These are phyloP conservation scores for Podospora australis DNA, from an alignment of 495 filamentous ascomycete species.

Conservation along the genomic window DNA sequence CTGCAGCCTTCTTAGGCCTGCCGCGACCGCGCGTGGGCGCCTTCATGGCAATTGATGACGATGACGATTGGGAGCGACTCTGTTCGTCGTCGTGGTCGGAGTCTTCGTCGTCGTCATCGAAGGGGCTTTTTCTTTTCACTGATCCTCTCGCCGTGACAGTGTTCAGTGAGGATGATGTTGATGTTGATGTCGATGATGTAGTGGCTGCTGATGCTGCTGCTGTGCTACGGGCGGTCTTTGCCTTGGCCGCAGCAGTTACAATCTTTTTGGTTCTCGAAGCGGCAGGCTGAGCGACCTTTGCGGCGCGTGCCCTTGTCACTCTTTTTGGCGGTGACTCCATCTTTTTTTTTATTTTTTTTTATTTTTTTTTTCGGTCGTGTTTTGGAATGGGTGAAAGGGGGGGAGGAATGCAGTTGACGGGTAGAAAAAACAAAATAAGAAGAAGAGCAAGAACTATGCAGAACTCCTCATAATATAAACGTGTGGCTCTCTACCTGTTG, in stretches of 20 bases:
- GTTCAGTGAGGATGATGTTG: constrained; percentile 16
- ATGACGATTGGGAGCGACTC: constrained; percentile 23
- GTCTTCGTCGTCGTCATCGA: constrained; percentile 36
- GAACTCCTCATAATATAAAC: constrained; percentile 15
- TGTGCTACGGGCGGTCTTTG: constrained; percentile 30
- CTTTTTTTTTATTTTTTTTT: background rate
- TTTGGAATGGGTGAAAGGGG: no score
- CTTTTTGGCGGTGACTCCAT: constrained; percentile 52
- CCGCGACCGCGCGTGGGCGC: constrained; percentile 37
- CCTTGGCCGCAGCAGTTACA: constrained; percentile 32
- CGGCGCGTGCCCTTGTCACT: constrained; percentile 52
- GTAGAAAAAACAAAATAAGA: constrained; percentile 3
- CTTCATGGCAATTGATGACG: constrained; percentile 21
- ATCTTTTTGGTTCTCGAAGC: constrained; percentile 29
- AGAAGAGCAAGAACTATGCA: constrained; percentile 10
- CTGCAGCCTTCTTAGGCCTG: constrained; percentile 36
- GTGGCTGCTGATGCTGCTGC: constrained; percentile 15
- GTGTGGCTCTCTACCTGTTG: background rate
- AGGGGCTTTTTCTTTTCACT: constrained; percentile 42
- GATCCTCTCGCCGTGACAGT: constrained; percentile 20
- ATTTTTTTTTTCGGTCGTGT: background rate
- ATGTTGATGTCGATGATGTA: constrained; percentile 17
- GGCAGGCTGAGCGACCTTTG: constrained; percentile 38
- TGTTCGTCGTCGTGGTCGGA: constrained; percentile 30
- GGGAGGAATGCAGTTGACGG: background rate